phyloP scores from a whole-genome alignment of 257 asterid species.

The Fraxinus cuspidata region DNA sequence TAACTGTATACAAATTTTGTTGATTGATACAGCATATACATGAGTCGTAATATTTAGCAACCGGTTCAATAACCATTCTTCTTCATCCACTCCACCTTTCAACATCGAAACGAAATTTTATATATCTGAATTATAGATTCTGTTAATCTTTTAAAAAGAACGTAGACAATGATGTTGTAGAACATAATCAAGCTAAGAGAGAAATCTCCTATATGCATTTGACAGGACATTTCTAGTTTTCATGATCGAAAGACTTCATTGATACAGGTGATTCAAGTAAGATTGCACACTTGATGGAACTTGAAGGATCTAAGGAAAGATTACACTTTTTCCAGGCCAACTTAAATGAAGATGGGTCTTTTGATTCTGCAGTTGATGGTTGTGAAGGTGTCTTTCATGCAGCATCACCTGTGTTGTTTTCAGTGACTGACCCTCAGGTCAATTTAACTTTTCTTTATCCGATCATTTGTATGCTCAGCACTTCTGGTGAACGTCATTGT shows the following conservation, averaged over 20 bases:
- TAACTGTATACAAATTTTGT: too few relatives aligned
- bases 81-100: too few relatives aligned
- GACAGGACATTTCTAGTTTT: too few relatives aligned
- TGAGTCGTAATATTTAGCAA: too few relatives aligned
- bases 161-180: too few relatives aligned
- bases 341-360: constrained; percentile 49
- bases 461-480: neutral
- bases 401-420: constrained; percentile 45
- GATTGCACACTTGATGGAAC: constrained; percentile 37
- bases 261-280: constrained; percentile 42
- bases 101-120: too few relatives aligned
- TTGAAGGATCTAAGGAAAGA: constrained; percentile 57
- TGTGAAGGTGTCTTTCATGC: constrained; percentile 59
- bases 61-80: too few relatives aligned
- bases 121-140: too few relatives aligned
- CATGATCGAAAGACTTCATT: neutral
- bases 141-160: too few relatives aligned
- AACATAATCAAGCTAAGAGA: too few relatives aligned
- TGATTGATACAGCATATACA: too few relatives aligned
- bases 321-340: constrained; percentile 42
- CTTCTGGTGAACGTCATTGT: neutral
- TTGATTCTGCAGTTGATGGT: constrained; percentile 48
- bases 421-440: constrained; percentile 38
- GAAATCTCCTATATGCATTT: too few relatives aligned
- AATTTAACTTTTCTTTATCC: neutral